Percentiles rank a stretch among this genome's conserved stretches.
Conservation (phyloP, 768 basidiomycete species). For the Boletus patriciae region DNA sequence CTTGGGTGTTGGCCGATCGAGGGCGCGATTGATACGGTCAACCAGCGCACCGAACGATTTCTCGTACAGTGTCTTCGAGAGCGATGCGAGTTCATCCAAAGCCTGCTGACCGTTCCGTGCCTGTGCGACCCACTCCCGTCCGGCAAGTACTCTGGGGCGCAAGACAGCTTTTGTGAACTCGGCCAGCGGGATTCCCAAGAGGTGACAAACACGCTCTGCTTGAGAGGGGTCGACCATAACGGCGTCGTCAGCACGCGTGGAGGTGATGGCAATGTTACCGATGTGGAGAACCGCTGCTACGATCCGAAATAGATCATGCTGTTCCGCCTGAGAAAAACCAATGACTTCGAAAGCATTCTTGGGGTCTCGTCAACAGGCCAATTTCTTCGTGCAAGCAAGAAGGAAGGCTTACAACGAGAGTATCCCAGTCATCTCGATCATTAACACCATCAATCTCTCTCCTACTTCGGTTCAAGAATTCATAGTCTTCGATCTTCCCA, state of each 20-base stretch:
- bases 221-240: slow-evolving; percentile 78
- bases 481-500: slow-evolving; percentile 76
- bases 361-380: slow-evolving; percentile 5
- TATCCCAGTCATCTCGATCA: slow-evolving; percentile 84
- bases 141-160: slow-evolving; percentile 88
- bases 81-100: slow-evolving; percentile 83
- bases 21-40: slow-evolving; percentile 90
- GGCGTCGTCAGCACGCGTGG: slow-evolving; percentile 78
- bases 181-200: slow-evolving; percentile 82
- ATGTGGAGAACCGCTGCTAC: slow-evolving; percentile 94
- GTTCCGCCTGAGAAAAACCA: slow-evolving; percentile 82
- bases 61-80: slow-evolving; percentile 96
- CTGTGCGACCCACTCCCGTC: slow-evolving; percentile 95
- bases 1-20: slow-evolving; percentile 90
- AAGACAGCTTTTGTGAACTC: slow-evolving; percentile 90
- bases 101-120: slow-evolving; percentile 90
- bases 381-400: neutral
- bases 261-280: slow-evolving; percentile 84
- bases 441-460: slow-evolving; percentile 94
- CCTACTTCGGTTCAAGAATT: slow-evolving; percentile 87
- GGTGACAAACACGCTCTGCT: slow-evolving; percentile 85
- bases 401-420: slow-evolving; percentile 56
- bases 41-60: slow-evolving; percentile 94
- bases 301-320: slow-evolving; percentile 90
- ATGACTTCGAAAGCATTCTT: slow-evolving; percentile 85